Base-by-base conservation (phyloP, 371 early-diverging fungal genomes). In the Dichotomocladium elegans region DNA sequence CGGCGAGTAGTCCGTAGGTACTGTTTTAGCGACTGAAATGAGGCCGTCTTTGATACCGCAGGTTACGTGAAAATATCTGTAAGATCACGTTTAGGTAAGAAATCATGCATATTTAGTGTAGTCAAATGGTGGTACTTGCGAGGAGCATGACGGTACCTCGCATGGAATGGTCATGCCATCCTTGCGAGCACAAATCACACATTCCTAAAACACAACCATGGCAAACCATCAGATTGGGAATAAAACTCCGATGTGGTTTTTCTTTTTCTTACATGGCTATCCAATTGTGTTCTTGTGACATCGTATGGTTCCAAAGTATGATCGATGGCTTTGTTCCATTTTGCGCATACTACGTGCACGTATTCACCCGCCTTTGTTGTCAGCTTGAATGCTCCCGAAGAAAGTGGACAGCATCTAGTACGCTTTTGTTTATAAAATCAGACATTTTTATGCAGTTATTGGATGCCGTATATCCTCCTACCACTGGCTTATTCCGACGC, bases 331-430 rank as follows among this genome's bases (percentile, higher is more conserved):
- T 77, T 73, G 41, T 73, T 70, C 68, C 78, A 80, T 28, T 70
- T 54, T 4, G 82, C 82, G 56, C 84, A 83, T 8, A 80, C 78
- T 5, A 77, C 72, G 51, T 83, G 84, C 57, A 82, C 79, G 50
- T 74, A 83, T 43, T 70, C 63, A 12, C 73, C 79, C 27, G 72
- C 64, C n/a, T 61, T 56, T 4, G 57, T 63, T 0, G 84, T 80
- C 17, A 68, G 74, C 51, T 77, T 80, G 30, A 81, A 64, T 11
- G 82, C 82, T 7, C 84, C 82, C 11, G 63, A 52, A 27, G 46
- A 60, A 19, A 51, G 59, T 4, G 75, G 70, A 49, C 84, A 83
- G 27, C 84, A 83, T 19, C 79, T 58, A 15, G 64, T 63, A 19
- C 67, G 72, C 83, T 83, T 28, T 15, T n/a, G 3, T 4, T 3